Conservation (phyloP, 495 filamentous ascomycete species). For the Penicillium simplicissimum region DNA sequence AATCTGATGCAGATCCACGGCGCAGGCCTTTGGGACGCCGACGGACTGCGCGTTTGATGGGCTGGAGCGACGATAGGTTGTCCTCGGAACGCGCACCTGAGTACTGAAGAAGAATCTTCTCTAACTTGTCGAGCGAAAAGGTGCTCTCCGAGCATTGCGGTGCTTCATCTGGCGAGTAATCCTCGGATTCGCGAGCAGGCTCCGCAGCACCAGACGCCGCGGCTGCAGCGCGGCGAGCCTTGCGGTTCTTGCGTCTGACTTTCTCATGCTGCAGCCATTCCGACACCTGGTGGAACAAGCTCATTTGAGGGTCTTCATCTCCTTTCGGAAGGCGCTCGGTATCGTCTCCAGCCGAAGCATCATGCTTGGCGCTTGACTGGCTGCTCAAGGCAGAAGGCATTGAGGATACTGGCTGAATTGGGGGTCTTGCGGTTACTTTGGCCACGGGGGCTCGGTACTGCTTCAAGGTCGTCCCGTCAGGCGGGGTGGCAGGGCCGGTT, state of each 20-base stretch:
- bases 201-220: slow-evolving; percentile 22
- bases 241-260: slow-evolving; percentile 57
- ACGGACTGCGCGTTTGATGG: slow-evolving; percentile 36
- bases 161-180: slow-evolving; percentile 30
- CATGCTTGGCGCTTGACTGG: slow-evolving; percentile 31
- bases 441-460: slow-evolving; percentile 30
- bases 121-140: slow-evolving; percentile 65
- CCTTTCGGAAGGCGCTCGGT: slow-evolving; percentile 29
- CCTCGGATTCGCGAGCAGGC: slow-evolving; percentile 25
- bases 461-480: slow-evolving; percentile 28
- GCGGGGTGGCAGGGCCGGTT: slow-evolving; percentile 23
- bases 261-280: slow-evolving; percentile 82
- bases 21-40: slow-evolving; percentile 39
- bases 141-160: slow-evolving; percentile 55
- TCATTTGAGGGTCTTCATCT: slow-evolving; percentile 38
- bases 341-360: slow-evolving; percentile 27
- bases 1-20: slow-evolving; percentile 66
- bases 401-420: slow-evolving; percentile 19
- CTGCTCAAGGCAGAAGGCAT: slow-evolving; percentile 33
- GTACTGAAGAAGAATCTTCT: slow-evolving; percentile 65
- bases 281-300: slow-evolving; percentile 67
- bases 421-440: slow-evolving; percentile 32
- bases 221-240: slow-evolving; percentile 36
- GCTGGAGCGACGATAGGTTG: slow-evolving; percentile 37
- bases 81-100: slow-evolving; percentile 33